phyloP scores from a whole-genome alignment of 78 protist species.

The Dictyostelium capitatum region DNA sequence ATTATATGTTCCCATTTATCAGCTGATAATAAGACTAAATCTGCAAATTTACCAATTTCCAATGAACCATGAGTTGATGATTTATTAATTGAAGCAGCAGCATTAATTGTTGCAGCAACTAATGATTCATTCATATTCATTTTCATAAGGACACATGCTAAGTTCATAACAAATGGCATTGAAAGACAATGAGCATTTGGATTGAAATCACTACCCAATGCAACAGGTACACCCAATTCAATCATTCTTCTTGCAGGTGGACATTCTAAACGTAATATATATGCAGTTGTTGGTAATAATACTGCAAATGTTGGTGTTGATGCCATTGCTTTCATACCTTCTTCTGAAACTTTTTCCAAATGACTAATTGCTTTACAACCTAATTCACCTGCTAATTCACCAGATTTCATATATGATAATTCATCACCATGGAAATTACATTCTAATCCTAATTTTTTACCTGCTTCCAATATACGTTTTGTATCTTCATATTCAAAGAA shows the following conservation, averaged over 20 bases:
- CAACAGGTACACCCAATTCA: slow-evolving; percentile 89
- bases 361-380: slow-evolving; percentile 89
- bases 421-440: slow-evolving; percentile 95
- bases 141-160: slow-evolving; percentile 89
- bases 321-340: slow-evolving; percentile 91
- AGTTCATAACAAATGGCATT: slow-evolving; percentile 93
- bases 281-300: slow-evolving; percentile 92
- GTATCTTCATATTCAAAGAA: slow-evolving; percentile 84
- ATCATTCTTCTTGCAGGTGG: slow-evolving; percentile 91
- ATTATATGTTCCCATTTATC: slow-evolving; percentile 93
- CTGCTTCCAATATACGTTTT: slow-evolving; percentile 82
- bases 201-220: slow-evolving; percentile 91
- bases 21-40: slow-evolving; percentile 82
- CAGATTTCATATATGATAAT: slow-evolving; percentile 79
- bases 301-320: slow-evolving; percentile 81
- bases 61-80: slow-evolving; percentile 86
- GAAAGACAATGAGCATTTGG: slow-evolving; percentile 94
- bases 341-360: slow-evolving; percentile 88
- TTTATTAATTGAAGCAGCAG: slow-evolving; percentile 88
- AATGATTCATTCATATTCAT: slow-evolving; percentile 91
- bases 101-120: slow-evolving; percentile 92
- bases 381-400: slow-evolving; percentile 87
- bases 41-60: slow-evolving; percentile 89
- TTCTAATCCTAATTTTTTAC: slow-evolving; percentile 78
- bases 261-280: slow-evolving; percentile 83